Percentiles rank a stretch among this genome's conserved stretches.
phyloP scores from a whole-genome alignment of 2,329 filamentous ascomycete genomes.

The Alternaria consortialis region DNA sequence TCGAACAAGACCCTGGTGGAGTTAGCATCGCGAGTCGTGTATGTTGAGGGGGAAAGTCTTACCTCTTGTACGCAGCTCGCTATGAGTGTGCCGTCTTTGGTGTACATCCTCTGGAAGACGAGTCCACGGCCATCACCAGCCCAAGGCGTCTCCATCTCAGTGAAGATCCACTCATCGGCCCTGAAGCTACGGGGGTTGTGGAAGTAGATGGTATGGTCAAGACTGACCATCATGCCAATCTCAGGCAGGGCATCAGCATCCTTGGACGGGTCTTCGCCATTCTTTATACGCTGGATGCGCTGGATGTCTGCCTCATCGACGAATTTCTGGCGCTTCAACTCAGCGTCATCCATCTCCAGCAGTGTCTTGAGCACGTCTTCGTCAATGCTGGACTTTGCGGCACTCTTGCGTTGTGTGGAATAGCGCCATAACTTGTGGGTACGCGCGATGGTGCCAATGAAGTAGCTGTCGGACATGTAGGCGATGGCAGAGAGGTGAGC shows the following conservation, averaged over 20 bases:
- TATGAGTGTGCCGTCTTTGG: slow-evolving; percentile 73
- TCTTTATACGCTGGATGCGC: slow-evolving; percentile 45
- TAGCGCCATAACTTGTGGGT: slow-evolving; percentile 84
- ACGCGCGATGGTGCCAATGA: slow-evolving; percentile 86
- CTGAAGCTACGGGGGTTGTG: slow-evolving; percentile 60
- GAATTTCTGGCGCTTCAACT: slow-evolving; percentile 53
- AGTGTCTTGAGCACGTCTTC: slow-evolving; percentile 57
- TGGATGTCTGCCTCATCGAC: slow-evolving; percentile 63
- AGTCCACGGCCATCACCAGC: slow-evolving; percentile 78
- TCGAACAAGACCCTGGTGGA: slow-evolving; percentile 21
- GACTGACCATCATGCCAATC: slow-evolving; percentile 84
- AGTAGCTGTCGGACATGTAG: slow-evolving; percentile 92
- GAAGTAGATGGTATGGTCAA: slow-evolving; percentile 74
- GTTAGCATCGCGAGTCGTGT: slow-evolving; percentile 10
- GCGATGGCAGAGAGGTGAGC: slow-evolving; percentile 88
- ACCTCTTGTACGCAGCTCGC: slow-evolving; percentile 85
- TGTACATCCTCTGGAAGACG: slow-evolving; percentile 78
- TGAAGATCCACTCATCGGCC: slow-evolving; percentile 77
- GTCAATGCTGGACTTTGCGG: slow-evolving; percentile 50
- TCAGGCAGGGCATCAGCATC: slow-evolving; percentile 60
- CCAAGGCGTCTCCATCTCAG: slow-evolving; percentile 83
- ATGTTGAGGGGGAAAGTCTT: slow-evolving; percentile 12
- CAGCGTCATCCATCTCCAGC: slow-evolving; percentile 56
- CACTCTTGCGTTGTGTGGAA: slow-evolving; percentile 57
- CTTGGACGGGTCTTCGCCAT: slow-evolving; percentile 57